Percentiles rank a stretch among this genome's conserved stretches.
These are phyloP conservation scores for Buxus sempervirens DNA, from an alignment of 164 flowering plant genomes.

Conservation along the genomic window DNA sequence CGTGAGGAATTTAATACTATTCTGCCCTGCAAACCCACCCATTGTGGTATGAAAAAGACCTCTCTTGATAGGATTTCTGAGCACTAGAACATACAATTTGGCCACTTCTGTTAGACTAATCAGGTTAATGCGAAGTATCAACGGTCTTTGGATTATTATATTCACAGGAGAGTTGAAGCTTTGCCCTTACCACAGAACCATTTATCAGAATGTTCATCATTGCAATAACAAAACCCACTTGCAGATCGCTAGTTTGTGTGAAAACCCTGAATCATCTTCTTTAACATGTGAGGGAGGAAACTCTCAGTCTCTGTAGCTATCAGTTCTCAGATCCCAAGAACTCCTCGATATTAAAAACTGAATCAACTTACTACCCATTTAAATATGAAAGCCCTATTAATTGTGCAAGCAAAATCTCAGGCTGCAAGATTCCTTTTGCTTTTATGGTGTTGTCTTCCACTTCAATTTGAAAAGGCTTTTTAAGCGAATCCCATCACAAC, in stretches of 20 bases:
- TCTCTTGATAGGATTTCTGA: neutral
- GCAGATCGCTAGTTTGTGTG: neutral
- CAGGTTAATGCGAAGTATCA: too few species aligned
- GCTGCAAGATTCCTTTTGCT: conserved; percentile 21
- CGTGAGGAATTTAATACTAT: too few species aligned
- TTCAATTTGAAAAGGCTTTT: conserved; percentile 3
- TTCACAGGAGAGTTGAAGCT: too few species aligned
- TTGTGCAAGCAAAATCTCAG: neutral
- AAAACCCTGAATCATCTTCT: neutral
- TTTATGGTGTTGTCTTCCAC: conserved; percentile 17
- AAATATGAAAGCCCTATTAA: too few species aligned
- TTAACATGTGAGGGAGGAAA: neutral
- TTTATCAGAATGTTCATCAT: too few species aligned
- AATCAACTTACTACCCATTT: too few species aligned
- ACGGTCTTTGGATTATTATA: too few species aligned
- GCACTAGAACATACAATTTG: neutral
- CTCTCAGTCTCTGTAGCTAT: too few species aligned
- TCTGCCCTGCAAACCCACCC: too few species aligned
- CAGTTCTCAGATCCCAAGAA: neutral
- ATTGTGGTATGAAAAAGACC: conserved; percentile 6
- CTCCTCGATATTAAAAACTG: neutral
- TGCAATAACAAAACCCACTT: too few species aligned
- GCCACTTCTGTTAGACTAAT: neutral
- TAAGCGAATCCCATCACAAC: neutral
- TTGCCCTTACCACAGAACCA: too few species aligned